Evolutionary conservation across 495 filamentous ascomycete genomes (phyloP), one percentile per base, ranked within the genome.

Genomic region (Articulospora tetracladia): DNA sequence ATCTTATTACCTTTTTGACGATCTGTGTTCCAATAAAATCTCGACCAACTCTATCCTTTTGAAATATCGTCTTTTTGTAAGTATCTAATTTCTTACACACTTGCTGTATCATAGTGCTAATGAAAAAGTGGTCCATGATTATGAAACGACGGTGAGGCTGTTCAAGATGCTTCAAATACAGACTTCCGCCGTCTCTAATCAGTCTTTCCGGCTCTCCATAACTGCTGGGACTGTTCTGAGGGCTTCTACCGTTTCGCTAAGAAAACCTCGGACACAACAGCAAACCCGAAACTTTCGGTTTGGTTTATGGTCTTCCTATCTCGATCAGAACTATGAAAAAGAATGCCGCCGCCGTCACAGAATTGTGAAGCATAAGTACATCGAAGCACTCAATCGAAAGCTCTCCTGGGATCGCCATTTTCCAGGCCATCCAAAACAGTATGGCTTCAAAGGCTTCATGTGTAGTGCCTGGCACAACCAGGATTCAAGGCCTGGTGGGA

Each of bases 231-330:
- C 39, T 3, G 48, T 26, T 51, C 20, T 32, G 22, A 20, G 25
- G 34, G 20, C 51, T 30, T 53, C 25, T 4, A 6, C 25, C 19
- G 20, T 20, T 19, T 27, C 22, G n/a, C 6, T 26, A 53, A 12
- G 51, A 34, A 11, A 7, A 32, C 15, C 3, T 2, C 19, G 47
- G 17, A 25, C 47, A 10, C 25, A 57, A 1, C 69, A 76, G 30
- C 79, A 81, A 53, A 66, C 57, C 11, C 76, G 81, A 19, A 66
- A 54, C 56, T 80, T 80, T 60, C 73, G 77, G 50, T 74, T 81
- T 55, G 74, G 72, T 39, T 44, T 69, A 12, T 78, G 77, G 72
- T 70, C 73, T 12, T 74, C 73, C 25, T 77, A 70, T 41, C 53
- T 75, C 8, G 70, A 78, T 58, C 60, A 69, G 13, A 71, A 73